Conservation (phyloP, 805 yeast species). For the Ogataea kodamae region DNA sequence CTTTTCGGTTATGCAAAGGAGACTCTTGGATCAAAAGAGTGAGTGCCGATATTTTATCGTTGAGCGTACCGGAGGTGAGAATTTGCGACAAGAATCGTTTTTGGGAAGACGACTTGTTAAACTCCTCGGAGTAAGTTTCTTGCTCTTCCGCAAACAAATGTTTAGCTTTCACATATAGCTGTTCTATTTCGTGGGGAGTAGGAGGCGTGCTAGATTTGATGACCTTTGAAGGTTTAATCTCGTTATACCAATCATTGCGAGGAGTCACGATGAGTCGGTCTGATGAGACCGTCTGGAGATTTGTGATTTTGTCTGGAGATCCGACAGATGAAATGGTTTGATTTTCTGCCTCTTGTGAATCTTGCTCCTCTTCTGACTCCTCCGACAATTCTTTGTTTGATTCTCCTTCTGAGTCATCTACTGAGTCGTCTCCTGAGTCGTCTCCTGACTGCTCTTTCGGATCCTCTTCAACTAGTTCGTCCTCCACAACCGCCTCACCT, state of each 20-base stretch:
- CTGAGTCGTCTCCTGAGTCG: too few relatives aligned
- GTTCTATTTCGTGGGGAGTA: conserved; percentile 54
- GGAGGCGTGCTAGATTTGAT: conserved; percentile 33
- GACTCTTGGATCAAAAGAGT: conserved; percentile 93
- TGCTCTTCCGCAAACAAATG: conserved; percentile 67
- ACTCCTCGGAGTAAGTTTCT: conserved; percentile 64
- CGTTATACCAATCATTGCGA: conserved; percentile 71
- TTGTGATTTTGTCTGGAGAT: conserved; percentile 27
- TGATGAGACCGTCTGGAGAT: conserved; percentile 48
- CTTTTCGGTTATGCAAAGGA: conserved; percentile 83
- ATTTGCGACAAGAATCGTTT: conserved; percentile 85
- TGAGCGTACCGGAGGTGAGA: conserved; percentile 86
- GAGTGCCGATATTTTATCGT: conserved; percentile 92
- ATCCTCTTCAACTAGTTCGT: conserved; percentile 35
- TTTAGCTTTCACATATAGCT: conserved; percentile 64
- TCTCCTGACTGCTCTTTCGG: too few relatives aligned
- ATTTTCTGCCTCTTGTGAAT: conserved; percentile 32
- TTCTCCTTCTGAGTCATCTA: too few relatives aligned
- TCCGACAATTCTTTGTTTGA: conserved; percentile 38
- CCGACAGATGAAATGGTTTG: conserved; percentile 31
- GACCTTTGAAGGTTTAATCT: conserved; percentile 30
- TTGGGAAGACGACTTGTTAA: conserved; percentile 73
- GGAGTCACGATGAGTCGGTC: conserved; percentile 57
- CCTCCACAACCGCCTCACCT: conserved; percentile 36
- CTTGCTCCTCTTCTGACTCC: conserved; percentile 35